phyloP scores from a whole-genome alignment of 2,329 filamentous ascomycete species.

The Pseudogymnoascus sp. region DNA sequence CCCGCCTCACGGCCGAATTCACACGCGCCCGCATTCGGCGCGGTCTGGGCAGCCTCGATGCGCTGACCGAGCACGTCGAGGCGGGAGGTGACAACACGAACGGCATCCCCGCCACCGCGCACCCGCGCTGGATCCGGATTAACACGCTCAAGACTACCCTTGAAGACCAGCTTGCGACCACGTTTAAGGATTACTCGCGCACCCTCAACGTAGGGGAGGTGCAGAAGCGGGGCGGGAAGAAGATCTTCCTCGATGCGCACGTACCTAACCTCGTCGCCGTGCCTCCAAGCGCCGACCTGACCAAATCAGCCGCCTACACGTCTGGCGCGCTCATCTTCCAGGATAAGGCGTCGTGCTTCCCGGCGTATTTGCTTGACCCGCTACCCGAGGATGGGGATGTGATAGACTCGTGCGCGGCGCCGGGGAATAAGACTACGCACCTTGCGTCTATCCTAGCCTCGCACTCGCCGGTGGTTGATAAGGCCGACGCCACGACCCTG shows the following conservation, averaged over 20 bases:
- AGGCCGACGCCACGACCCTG: constrained; percentile 28
- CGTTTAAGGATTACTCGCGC: constrained; percentile 58
- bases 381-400: constrained; percentile 62
- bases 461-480: constrained; percentile 28
- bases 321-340: constrained; percentile 79
- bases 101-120: constrained; percentile 31
- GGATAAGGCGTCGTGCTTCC: constrained; percentile 96
- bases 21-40: constrained; percentile 69
- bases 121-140: constrained; percentile 88
- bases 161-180: constrained; percentile 64
- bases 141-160: constrained; percentile 71
- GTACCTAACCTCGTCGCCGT: constrained; percentile 80
- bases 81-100: constrained; percentile 39
- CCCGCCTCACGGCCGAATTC: constrained; percentile 72
- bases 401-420: constrained; percentile 90
- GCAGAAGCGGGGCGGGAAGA: constrained; percentile 38
- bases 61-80: constrained; percentile 53
- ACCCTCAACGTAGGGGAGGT: constrained; percentile 52
- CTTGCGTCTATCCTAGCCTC: constrained; percentile 63
- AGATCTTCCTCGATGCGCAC: constrained; percentile 68
- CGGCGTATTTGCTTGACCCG: constrained; percentile 77
- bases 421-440: constrained; percentile 96
- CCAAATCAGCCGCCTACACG: constrained; percentile 65
- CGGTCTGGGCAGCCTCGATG: constrained; percentile 60
- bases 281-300: constrained; percentile 63